Evolutionary conservation across 768 basidiomycete genomes (phyloP), one percentile per base, ranked within the genome.

Genomic region (Mycena pura): DNA sequence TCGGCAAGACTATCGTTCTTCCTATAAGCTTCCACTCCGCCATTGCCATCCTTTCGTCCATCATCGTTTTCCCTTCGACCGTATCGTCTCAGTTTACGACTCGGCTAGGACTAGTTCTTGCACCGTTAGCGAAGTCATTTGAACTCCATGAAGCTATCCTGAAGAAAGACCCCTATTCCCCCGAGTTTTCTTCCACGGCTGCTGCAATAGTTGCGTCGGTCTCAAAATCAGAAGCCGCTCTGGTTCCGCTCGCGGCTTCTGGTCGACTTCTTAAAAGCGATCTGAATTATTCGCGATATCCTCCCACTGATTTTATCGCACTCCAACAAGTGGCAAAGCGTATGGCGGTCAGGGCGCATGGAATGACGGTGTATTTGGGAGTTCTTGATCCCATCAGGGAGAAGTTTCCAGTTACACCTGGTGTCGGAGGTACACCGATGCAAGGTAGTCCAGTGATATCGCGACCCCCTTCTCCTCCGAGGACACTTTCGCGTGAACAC

Each of bases 351-450:
- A 76, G 86, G 8, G 82, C 83, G n/a, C 79, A 87, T 62, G 90
- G 90, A 17, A 78, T 91, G 80, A 76, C 73, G 19, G 70, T 83
- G 36, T 91, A 89, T 67, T 91, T 88, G 61, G 73, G 72, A 0
- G 68, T 91, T n/a, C 81, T 89, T 10, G 87, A 91, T 63, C 84
- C 88, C 0, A 82, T 80, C 19, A 73, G 85, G 39, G 85, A 87
- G 66, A 79, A 72, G 53, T 90, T 90, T 64, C 84, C 83, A 2
- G 67, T 74, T 0, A 84, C 84, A 0, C 85, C 86, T 14, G 70
- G 63, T 5, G 69, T 73, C 32, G 69, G 69, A 31, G 69, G 55
- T 21, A 78, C 80, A 28, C 82, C 84, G 9, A 66, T 50, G 9
- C 64, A 73, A 5, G 39, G 57, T 4, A 75, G 78, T 3, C 76